A percentile compares a stretch with the other conserved stretches of the same genome.
These are phyloP conservation scores for Truncatella angustata DNA, from an alignment of 2,329 filamentous ascomycete species.

Conservation along the genomic window DNA sequence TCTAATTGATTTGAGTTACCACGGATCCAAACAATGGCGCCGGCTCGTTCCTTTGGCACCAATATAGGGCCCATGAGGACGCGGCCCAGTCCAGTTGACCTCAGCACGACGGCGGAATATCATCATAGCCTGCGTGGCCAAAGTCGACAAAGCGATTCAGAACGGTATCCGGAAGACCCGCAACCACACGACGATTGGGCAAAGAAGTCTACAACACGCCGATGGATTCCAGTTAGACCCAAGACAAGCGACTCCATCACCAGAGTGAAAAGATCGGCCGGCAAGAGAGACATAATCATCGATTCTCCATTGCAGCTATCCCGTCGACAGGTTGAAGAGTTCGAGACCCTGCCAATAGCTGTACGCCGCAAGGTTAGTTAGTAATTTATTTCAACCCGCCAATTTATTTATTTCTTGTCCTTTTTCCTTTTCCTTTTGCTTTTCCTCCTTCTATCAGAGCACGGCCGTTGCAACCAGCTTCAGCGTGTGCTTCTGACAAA, in stretches of 20 bases:
- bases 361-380: conserved; percentile 48
- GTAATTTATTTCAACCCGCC: too few species aligned
- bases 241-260: conserved; percentile 4
- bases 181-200: conserved; percentile 5
- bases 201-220: not conserved
- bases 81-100: conserved; percentile 11
- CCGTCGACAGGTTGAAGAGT: conserved; percentile 40
- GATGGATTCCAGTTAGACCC: conserved; percentile 2
- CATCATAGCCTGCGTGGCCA: conserved; percentile 24
- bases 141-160: conserved; percentile 9
- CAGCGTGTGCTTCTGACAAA: too few species aligned
- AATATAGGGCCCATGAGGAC: conserved; percentile 11
- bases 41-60: conserved; percentile 14
- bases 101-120: conserved; percentile 21
- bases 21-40: not conserved
- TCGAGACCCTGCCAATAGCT: conserved; percentile 47
- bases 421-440: conserved; percentile 8
- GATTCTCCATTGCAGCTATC: conserved; percentile 27
- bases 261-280: not conserved
- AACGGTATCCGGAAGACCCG: conserved; percentile 11
- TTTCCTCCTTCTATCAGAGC: conserved; percentile 1
- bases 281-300: not conserved
- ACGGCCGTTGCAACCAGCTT: too few species aligned
- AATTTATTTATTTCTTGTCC: too few species aligned
- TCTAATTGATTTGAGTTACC: not conserved